Evolutionary conservation across 2,329 filamentous ascomycete genomes (phyloP).

Genomic region (Periconia digitata): DNA sequence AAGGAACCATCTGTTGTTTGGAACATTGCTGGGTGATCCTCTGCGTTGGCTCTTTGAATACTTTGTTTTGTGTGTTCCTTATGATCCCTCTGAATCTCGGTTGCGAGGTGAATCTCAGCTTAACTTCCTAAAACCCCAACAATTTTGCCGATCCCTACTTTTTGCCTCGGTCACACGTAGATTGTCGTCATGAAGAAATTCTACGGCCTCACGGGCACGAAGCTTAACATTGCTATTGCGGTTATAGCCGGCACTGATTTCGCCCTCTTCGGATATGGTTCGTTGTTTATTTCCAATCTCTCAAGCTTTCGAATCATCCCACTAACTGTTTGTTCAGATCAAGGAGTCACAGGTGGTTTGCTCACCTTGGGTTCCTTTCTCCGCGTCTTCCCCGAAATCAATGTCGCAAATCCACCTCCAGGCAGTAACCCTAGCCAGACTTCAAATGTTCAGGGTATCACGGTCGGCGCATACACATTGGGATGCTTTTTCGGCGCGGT

Average conservation of each 20-base stretch:
- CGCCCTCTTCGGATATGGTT: slow-evolving; percentile 64
- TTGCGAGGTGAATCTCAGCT: too few relatives aligned
- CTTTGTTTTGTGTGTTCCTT: not conserved
- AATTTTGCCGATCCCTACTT: too few relatives aligned
- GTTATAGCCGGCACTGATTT: slow-evolving; percentile 74
- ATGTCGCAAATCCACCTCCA: slow-evolving; percentile 39
- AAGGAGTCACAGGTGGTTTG: slow-evolving; percentile 63
- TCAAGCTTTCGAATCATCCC: not conserved
- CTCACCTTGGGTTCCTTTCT: slow-evolving; percentile 68
- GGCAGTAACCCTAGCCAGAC: slow-evolving; percentile 36
- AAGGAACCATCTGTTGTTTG: not conserved
- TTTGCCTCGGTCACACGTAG: not conserved
- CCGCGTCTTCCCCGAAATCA: slow-evolving; percentile 44
- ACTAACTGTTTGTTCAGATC: slow-evolving; percentile 23
- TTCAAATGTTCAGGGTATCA: slow-evolving; percentile 48
- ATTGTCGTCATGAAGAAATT: slow-evolving; percentile 44
- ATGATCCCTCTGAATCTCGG: too few relatives aligned
- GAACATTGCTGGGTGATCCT: not conserved
- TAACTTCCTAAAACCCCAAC: too few relatives aligned
- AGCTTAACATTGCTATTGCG: slow-evolving; percentile 68
- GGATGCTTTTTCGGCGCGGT: slow-evolving; percentile 51
- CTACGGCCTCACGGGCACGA: slow-evolving; percentile 66
- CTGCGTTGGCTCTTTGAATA: not conserved
- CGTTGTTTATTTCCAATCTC: slow-evolving; percentile 30
- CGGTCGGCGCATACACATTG: slow-evolving; percentile 41